Percentiles rank a stretch among this genome's conserved stretches.
Evolutionary conservation across 2,329 filamentous ascomycete genomes (phyloP).

Genomic region (Aspergillus calidoustus): DNA sequence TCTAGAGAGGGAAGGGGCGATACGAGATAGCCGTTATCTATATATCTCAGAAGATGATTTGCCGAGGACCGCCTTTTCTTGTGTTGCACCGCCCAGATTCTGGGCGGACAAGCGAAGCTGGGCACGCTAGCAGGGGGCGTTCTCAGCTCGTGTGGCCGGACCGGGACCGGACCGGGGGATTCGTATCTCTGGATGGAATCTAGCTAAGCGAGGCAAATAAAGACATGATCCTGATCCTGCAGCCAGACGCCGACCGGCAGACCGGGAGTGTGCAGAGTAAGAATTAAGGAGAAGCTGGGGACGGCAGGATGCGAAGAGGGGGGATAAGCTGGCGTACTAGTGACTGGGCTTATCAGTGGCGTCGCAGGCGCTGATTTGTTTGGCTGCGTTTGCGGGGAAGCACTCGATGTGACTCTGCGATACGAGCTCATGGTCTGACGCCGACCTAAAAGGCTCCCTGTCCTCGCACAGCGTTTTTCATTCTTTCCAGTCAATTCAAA

Average conservation of each 20-base stretch:
- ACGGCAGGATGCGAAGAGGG: neutral
- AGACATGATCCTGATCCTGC: neutral
- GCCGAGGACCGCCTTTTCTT: neutral
- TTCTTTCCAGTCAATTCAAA: conserved; percentile 5
- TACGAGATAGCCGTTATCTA: neutral
- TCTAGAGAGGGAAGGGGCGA: neutral
- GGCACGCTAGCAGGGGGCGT: neutral
- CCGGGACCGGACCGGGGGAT: neutral
- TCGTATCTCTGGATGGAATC: neutral
- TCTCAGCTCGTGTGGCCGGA: neutral
- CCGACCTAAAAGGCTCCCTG: neutral
- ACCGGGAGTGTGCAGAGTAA: neutral
- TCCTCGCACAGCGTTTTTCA: neutral
- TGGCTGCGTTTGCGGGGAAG: conserved; percentile 8
- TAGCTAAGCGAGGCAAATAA: neutral
- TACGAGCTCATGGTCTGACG: neutral
- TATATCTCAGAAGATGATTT: neutral
- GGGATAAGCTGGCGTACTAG: neutral
- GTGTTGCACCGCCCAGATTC: neutral
- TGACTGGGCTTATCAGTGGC: neutral
- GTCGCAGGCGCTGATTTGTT: neutral
- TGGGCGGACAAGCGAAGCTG: neutral
- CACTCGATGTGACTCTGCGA: conserved; percentile 4
- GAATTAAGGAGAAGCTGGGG: too few relatives aligned
- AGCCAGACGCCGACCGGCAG: neutral